These are phyloP conservation scores for Hondaea fermentalgiana DNA, from an alignment of 108 stramenopile genomes.

Conservation along the genomic window DNA sequence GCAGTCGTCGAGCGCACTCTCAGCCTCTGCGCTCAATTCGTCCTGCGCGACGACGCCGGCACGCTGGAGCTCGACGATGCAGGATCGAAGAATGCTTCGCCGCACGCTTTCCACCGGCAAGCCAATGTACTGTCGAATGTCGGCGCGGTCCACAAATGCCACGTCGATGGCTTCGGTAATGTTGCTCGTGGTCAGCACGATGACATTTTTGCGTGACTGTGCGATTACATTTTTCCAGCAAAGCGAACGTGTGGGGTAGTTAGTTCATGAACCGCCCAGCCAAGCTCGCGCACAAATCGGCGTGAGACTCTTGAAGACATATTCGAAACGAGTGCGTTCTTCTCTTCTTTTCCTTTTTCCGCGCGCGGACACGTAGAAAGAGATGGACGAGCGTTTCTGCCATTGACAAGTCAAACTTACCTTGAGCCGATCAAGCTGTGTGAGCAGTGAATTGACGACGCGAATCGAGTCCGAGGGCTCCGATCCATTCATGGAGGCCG, in stretches of 20 bases:
- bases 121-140: constrained; percentile 52
- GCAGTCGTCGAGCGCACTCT: neutral
- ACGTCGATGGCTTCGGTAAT: constrained; percentile 59
- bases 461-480: constrained; percentile 64
- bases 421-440: constrained; percentile 61
- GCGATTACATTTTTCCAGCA: neutral
- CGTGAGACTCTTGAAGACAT: no score
- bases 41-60: constrained; percentile 46
- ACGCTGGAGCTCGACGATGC: constrained; percentile 56
- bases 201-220: constrained; percentile 52
- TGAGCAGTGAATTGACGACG: constrained; percentile 65
- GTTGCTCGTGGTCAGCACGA: constrained; percentile 72
- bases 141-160: constrained; percentile 73
- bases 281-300: no score
- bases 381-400: no score
- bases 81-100: constrained; percentile 53
- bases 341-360: no score
- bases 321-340: no score
- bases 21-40: neutral
- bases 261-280: no score
- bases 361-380: no score
- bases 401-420: neutral
- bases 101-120: constrained; percentile 51
- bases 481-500: neutral
- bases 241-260: no score